These are phyloP conservation scores for Graphiopsis chlorocephala DNA, from an alignment of 2,329 filamentous ascomycete species.

Conservation along the genomic window DNA sequence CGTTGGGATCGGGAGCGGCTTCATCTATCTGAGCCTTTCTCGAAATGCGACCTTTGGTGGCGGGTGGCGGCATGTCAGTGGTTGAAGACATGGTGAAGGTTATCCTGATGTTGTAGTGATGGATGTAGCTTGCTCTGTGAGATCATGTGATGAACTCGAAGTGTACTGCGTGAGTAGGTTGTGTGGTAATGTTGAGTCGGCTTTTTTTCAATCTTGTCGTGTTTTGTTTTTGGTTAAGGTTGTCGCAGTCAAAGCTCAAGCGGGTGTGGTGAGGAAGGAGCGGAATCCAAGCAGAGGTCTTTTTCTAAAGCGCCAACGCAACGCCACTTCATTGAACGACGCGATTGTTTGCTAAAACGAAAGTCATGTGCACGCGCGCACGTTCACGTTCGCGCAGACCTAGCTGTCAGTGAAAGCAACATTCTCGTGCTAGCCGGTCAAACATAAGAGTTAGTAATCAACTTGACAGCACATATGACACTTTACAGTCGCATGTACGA, in stretches of 20 bases:
- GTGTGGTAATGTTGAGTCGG: not conserved
- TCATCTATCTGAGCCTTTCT: not conserved
- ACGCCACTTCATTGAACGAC: not conserved
- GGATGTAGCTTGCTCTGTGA: not conserved
- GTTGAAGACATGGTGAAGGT: not conserved
- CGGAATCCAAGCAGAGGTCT: not conserved
- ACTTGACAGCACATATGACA: not conserved
- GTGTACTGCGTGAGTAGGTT: not conserved
- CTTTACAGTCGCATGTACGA: no score
- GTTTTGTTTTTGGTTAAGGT: not conserved
- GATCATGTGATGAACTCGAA: not conserved
- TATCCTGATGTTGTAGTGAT: not conserved
- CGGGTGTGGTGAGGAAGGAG: conserved; percentile 3
- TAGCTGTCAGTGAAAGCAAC: not conserved
- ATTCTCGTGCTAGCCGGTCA: not conserved
- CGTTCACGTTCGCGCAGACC: not conserved
- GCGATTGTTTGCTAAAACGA: not conserved
- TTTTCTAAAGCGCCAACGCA: not conserved
- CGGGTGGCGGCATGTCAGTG: not conserved
- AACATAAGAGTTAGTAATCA: not conserved
- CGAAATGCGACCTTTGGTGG: not conserved
- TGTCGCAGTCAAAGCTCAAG: conserved; percentile 1
- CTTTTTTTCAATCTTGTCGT: not conserved
- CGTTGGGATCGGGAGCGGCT: conserved; percentile 10
- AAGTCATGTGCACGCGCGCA: not conserved